Evolutionary conservation across 1,284 basidiomycete genomes (phyloP), one percentile per base, ranked within the genome.

Genomic region (Hypsizygus ulmarius): DNA sequence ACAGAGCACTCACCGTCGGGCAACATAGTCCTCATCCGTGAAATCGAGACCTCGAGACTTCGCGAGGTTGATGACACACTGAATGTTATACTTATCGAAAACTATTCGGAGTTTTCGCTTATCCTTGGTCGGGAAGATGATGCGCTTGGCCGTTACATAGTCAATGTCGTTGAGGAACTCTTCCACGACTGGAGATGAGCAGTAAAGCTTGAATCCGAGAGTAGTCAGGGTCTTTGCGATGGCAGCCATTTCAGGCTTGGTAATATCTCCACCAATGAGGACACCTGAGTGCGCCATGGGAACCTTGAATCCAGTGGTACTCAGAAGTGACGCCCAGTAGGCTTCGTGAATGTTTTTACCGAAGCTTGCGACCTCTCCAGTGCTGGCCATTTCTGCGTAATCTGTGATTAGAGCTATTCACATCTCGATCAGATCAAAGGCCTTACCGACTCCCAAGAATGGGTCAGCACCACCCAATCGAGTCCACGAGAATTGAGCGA

Each of bases 401-500:
- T 5, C 25, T 4, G 39, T 33, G 14, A 34, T 19, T 35, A 35
- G 16, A 28, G 28, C 33, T n/a, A 35, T 11, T 37, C 14, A 4
- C 16, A 21, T n/a, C 9, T 12, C 27, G 19, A 34, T 12, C 19
- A 29, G 14, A 18, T 4, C 32, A 11, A 21, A 33, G 47, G 10
- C n/a, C 86, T 67, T 55, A 91, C 89, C 90, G 53, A 97, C 94
- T 53, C 93, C 94, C 48, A 97, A 77, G 85, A 96, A 97, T 27
- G 96, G 97, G 73, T 98, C 96, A 12, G 96, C 95, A 53, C 93
- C 93, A 34, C 78, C 87, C 37, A 99, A 69, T 54, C 96, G 88
- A 39, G 95, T 98, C 95, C 95, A 99, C 7, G 93, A 96, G 78
- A 99, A 99, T 64, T 97, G 96, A 4, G 97, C 87, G 43, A 98